phyloP scores from a whole-genome alignment of 768 basidiomycete genomes.

The Leccinum subgranulosum region DNA sequence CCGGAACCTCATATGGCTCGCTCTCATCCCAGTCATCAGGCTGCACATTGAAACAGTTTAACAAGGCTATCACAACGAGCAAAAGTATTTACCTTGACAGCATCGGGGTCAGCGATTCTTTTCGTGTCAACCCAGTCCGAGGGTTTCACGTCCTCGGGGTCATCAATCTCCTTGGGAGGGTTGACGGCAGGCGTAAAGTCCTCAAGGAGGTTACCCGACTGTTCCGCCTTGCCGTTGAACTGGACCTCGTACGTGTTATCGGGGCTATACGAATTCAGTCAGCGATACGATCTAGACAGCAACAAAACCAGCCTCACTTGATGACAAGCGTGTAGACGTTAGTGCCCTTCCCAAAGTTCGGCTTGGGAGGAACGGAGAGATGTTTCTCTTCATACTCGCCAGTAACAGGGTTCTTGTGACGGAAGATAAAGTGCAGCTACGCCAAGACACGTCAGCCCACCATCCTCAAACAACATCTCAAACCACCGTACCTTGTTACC shows the following conservation, averaged over 20 bases:
- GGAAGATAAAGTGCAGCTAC: slow-evolving; percentile 99
- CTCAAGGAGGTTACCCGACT: slow-evolving; percentile 81
- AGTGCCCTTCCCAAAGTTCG: slow-evolving; percentile 85
- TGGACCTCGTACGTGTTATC: slow-evolving; percentile 92
- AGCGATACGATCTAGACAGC: background rate
- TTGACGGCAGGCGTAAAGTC: slow-evolving; percentile 94
- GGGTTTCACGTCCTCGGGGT: slow-evolving; percentile 89
- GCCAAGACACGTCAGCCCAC: slow-evolving; percentile 1
- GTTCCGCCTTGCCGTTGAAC: slow-evolving; percentile 82
- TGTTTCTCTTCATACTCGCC: slow-evolving; percentile 98
- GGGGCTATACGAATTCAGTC: slow-evolving; percentile 49
- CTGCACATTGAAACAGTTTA: slow-evolving; percentile 32
- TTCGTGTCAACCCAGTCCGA: slow-evolving; percentile 88
- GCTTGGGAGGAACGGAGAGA: slow-evolving; percentile 74
- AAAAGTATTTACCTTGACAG: slow-evolving; percentile 65
- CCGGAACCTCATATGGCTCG: slow-evolving; percentile 87
- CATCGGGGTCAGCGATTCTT: slow-evolving; percentile 81
- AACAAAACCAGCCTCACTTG: slow-evolving; percentile 54
- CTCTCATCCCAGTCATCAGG: slow-evolving; percentile 98
- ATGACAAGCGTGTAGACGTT: slow-evolving; percentile 94
- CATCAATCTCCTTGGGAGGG: slow-evolving; percentile 90
- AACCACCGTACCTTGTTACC: slow-evolving; percentile 73
- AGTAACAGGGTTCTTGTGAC: slow-evolving; percentile 90
- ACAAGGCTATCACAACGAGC: background rate
- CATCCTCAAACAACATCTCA: too few species aligned